Percentiles rank a stretch among this genome's conserved stretches.
Conservation (phyloP, 495 filamentous ascomycete genomes). For the Penicillium lagena region DNA sequence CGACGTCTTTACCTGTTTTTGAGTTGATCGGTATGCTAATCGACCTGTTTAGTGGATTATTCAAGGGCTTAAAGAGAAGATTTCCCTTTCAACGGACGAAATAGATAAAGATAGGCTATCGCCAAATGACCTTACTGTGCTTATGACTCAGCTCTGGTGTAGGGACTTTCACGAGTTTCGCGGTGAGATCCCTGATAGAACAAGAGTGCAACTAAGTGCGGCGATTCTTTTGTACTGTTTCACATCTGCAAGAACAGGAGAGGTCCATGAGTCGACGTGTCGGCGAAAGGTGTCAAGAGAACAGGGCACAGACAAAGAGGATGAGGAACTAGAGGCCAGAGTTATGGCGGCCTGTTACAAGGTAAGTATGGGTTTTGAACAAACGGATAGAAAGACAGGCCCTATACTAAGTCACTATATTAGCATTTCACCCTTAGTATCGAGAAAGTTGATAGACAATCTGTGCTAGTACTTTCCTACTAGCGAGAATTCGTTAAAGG, state of each 20-base stretch:
- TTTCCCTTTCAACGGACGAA: conserved; percentile 1
- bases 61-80: background rate
- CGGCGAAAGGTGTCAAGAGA: background rate
- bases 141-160: conserved; percentile 7
- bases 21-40: background rate
- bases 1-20: background rate
- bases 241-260: conserved; percentile 1
- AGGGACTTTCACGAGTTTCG: conserved; percentile 3
- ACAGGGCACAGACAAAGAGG: background rate
- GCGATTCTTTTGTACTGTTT: conserved; percentile 9
- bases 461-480: conserved; percentile 8
- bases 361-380: too few relatives aligned
- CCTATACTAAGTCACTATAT: background rate
- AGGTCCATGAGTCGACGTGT: conserved; percentile 6
- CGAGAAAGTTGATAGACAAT: conserved; percentile 2
- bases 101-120: conserved; percentile 7
- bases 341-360: too few relatives aligned
- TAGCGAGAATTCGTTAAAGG: conserved; percentile 6
- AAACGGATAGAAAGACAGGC: too few relatives aligned
- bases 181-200: background rate
- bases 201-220: conserved; percentile 3
- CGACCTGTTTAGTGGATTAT: background rate
- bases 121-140: conserved; percentile 7
- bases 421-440: conserved; percentile 9
- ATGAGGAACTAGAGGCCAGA: background rate